These are phyloP conservation scores for Bipolaris gigantea DNA, from an alignment of 2,329 filamentous ascomycete genomes.

Conservation along the genomic window DNA sequence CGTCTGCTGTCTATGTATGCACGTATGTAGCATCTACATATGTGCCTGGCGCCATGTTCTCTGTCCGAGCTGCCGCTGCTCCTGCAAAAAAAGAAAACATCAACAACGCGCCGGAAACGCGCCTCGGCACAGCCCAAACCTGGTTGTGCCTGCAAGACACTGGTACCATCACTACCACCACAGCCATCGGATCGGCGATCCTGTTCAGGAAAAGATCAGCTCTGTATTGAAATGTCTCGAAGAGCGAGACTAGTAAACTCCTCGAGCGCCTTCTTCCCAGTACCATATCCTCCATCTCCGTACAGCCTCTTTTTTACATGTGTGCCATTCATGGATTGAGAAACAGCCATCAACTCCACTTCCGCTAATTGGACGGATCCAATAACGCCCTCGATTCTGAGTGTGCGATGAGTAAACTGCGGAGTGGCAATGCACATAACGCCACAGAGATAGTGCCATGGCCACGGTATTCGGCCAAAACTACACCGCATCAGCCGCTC, in stretches of 20 bases:
- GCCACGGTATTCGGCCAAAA: conserved; percentile 7
- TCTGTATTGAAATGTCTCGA: too few species aligned
- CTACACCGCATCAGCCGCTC: conserved; percentile 4
- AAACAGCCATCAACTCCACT: not conserved
- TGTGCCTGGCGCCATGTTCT: not conserved
- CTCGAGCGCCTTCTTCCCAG: too few species aligned
- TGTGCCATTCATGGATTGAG: not conserved
- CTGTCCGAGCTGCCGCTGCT: not conserved
- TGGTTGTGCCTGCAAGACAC: not conserved
- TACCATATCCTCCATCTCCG: not conserved
- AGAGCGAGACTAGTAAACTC: too few species aligned
- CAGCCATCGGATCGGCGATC: too few species aligned
- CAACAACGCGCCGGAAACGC: not conserved
- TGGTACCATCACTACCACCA: not conserved
- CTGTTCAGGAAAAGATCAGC: too few species aligned
- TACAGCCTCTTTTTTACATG: not conserved
- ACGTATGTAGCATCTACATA: not conserved
- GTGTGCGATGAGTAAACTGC: not conserved
- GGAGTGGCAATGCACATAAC: not conserved
- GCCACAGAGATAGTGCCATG: not conserved
- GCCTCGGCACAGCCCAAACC: not conserved
- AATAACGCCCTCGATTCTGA: not conserved
- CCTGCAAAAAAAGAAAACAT: not conserved
- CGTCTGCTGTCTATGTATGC: too few species aligned
- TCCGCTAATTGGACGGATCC: not conserved